Conservation (phyloP, 1,284 basidiomycete genomes). For the Tilletia horrida region DNA sequence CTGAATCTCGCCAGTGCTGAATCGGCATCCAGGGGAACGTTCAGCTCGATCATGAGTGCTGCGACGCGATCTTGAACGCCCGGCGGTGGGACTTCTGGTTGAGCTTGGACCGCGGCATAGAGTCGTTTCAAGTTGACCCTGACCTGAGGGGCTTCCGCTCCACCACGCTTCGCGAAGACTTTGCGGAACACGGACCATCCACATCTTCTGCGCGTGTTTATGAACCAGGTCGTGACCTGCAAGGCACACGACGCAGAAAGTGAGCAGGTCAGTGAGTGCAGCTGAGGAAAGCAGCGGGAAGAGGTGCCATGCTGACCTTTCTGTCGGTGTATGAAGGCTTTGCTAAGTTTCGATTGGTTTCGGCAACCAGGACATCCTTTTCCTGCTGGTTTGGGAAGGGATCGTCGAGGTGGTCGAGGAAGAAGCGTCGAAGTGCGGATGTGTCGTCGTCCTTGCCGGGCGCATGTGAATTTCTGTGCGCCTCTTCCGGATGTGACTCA, state of each 20-base stretch:
- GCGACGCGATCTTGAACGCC: conserved; percentile 6
- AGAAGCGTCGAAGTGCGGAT: conserved; percentile 39
- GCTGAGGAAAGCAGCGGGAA: not conserved
- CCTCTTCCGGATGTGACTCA: no score
- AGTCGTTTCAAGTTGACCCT: conserved; percentile 19
- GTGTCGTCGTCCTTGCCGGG: no score
- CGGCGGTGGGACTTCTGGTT: not conserved
- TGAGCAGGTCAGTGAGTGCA: not conserved
- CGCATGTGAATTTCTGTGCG: no score
- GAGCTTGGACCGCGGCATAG: conserved; percentile 6
- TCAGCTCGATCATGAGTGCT: conserved; percentile 25
- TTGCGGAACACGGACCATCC: conserved; percentile 46
- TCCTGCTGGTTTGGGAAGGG: conserved; percentile 39
- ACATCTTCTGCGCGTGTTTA: conserved; percentile 49
- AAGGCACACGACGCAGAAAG: conserved; percentile 18
- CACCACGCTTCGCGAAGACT: conserved; percentile 35
- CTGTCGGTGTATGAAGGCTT: not conserved
- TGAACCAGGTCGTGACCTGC: conserved; percentile 51
- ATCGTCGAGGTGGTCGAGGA: conserved; percentile 34
- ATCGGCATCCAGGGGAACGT: conserved; percentile 17
- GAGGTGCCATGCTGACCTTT: not conserved
- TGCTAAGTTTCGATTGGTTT: conserved; percentile 28
- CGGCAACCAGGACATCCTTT: conserved; percentile 33
- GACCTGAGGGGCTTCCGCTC: not conserved
- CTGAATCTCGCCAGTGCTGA: not conserved